Evolutionary conservation across 192 early-diverging fungal species (phyloP), one percentile per base, ranked within the genome.

Genomic region (Gaertneriomyces semiglobifer): DNA sequence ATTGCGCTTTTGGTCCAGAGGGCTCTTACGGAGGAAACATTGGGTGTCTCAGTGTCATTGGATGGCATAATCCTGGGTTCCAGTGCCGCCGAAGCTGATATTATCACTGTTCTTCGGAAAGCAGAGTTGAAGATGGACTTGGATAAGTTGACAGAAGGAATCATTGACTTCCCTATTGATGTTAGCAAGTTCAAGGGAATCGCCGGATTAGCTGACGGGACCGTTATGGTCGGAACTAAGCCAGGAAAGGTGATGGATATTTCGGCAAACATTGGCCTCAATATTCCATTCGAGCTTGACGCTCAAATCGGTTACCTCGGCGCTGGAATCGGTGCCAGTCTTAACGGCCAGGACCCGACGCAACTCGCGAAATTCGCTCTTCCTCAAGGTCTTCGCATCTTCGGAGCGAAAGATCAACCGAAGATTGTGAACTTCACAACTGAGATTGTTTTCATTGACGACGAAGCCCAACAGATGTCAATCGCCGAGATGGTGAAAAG

Each of bases 1-100:
- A 57, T 74, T 19, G 73, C 73, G 6, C 18, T 2, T 10, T 33
- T 70, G 33, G 73, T 70, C n/a, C 41, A 70, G 63, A 69, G 66
- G 45, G 70, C 64, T 0, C 48, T 74, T 10, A 44, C 11, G 44
- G n/a, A 5, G 16, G 45, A 58, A 1, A 42, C n/a, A 2, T 40
- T 71, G 4, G 70, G 38, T 51, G 53, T 68, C 58, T 33, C 46
- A 4, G 59, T 20, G 18, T 58, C 60, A n/a, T 42, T 55, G 8
- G 68, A 44, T 6, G 60, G 60, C 46, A 39, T 56, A n/a, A 19
- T 43, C 14, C 62, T 69, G 44, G 68, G 68, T 44, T 61, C 60
- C 40, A 20, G n/a, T 16, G 58, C 2, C 40, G 41, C 64, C 0
- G 33, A 20, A 7, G 53, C 44, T 10, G 58, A 72, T 58, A 25